Evolutionary conservation across 352 stramenopile genomes (phyloP).

Genomic region (Phytophthora aleatoria): DNA sequence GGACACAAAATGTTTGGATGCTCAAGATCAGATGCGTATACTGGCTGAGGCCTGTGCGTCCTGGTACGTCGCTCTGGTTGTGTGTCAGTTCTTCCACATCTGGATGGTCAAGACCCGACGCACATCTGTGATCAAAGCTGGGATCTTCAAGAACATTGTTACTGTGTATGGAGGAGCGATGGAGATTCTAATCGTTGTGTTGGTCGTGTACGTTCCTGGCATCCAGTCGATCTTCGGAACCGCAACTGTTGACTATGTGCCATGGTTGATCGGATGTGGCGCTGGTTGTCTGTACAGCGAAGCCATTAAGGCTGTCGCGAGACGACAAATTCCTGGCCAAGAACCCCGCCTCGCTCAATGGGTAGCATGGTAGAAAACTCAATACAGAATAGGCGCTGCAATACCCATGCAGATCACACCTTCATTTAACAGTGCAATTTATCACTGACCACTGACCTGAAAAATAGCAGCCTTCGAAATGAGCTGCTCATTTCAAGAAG

Average conservation of each 20-base stretch:
- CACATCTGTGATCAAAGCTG: conserved; percentile 66
- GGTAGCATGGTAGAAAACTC: conserved; percentile 26
- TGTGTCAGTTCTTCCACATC: conserved; percentile 86
- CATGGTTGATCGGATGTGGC: conserved; percentile 49
- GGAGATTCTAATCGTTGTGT: conserved; percentile 47
- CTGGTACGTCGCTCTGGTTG: conserved; percentile 74
- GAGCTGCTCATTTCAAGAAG: too few species aligned
- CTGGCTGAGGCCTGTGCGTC: conserved; percentile 65
- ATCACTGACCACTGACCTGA: too few species aligned
- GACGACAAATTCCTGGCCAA: conserved; percentile 28
- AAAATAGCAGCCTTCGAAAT: too few species aligned
- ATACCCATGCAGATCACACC: too few species aligned
- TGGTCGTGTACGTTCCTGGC: conserved; percentile 53
- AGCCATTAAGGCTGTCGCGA: conserved; percentile 38
- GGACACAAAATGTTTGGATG: conserved; percentile 38
- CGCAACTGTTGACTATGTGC: conserved; percentile 39
- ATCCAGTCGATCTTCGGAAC: conserved; percentile 53
- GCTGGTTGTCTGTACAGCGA: conserved; percentile 51
- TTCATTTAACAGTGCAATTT: too few species aligned
- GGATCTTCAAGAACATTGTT: conserved; percentile 77
- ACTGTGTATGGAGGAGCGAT: conserved; percentile 64
- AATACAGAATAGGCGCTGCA: too few species aligned
- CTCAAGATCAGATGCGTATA: conserved; percentile 50
- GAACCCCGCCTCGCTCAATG: conserved; percentile 24
- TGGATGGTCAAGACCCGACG: conserved; percentile 88